A percentile compares a stretch with the other conserved stretches of the same genome.
Conservation (phyloP, 371 early-diverging fungal genomes). For the Rhizopus microsporus region DNA sequence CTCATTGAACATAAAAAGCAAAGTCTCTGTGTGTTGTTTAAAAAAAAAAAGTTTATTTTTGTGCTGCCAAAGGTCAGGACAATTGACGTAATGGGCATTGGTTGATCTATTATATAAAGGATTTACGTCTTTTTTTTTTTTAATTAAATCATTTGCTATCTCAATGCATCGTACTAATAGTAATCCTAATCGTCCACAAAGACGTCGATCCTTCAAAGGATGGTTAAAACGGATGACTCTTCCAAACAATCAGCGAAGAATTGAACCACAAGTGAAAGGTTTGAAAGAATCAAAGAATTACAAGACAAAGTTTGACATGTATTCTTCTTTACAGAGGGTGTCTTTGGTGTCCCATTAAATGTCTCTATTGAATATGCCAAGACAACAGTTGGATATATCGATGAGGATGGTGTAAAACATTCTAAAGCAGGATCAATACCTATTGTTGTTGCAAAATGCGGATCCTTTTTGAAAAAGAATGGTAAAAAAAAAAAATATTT, state of each 20-base stretch:
- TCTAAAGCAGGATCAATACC: constrained; percentile 46
- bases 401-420: constrained; percentile 32
- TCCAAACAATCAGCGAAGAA: constrained; percentile 14
- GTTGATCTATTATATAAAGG: neutral
- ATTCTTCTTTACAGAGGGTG: constrained; percentile 11
- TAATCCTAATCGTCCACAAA: constrained; percentile 16
- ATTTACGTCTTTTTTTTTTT: constrained; percentile 2
- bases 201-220: constrained; percentile 24
- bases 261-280: constrained; percentile 19
- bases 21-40: too few species aligned
- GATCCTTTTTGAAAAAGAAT: constrained; percentile 47
- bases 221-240: constrained; percentile 28
- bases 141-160: neutral
- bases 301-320: neutral
- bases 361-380: constrained; percentile 34
- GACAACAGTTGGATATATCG: constrained; percentile 32
- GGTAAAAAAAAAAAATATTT: constrained; percentile 22
- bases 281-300: neutral
- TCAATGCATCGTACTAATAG: constrained; percentile 21
- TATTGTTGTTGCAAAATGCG: constrained; percentile 54
- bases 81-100: constrained; percentile 3
- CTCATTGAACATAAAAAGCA: too few species aligned
- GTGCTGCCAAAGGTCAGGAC: constrained; percentile 1
- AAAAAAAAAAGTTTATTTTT: constrained; percentile 1
- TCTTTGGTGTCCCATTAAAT: constrained; percentile 33